Evolutionary conservation across 176 grass and related monocot genomes (phyloP).

Genomic region (Typha latifolia): DNA sequence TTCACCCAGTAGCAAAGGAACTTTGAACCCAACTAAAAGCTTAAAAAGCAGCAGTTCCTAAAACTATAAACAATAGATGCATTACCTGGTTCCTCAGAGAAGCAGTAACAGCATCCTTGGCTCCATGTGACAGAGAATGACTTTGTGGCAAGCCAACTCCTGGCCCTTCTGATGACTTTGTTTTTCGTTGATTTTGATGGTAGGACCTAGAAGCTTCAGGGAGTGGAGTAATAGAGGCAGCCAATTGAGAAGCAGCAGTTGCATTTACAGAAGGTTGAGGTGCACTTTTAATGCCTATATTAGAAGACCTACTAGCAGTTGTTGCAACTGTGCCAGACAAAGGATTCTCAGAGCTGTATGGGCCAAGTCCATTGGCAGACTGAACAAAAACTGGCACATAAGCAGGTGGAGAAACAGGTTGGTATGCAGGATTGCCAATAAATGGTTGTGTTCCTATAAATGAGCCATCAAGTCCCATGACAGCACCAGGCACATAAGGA

Average conservation of each 20-base stretch:
- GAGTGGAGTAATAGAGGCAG: conserved; percentile 22
- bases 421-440: conserved; percentile 30
- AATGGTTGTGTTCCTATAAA: conserved; percentile 38
- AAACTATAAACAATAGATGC: background rate
- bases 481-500: conserved; percentile 26
- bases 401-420: conserved; percentile 34
- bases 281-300: conserved; percentile 24
- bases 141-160: conserved; percentile 15
- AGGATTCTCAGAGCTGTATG: conserved; percentile 28
- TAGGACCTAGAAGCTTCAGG: conserved; percentile 20
- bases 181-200: conserved; percentile 36
- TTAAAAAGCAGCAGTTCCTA: background rate
- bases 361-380: conserved; percentile 32
- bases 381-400: conserved; percentile 49
- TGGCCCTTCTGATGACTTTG: conserved; percentile 23
- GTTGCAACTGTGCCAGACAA: conserved; percentile 20
- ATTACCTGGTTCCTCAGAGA: conserved; percentile 23
- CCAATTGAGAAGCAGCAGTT: conserved; percentile 20
- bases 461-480: conserved; percentile 31
- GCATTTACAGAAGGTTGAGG: conserved; percentile 33
- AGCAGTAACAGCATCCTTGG: conserved; percentile 8
- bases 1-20: background rate
- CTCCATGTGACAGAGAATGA: conserved; percentile 18
- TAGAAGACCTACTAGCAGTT: conserved; percentile 30
- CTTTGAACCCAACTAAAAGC: background rate